A percentile compares a stretch with the other conserved stretches of the same genome.
phyloP scores from a whole-genome alignment of 768 basidiomycete genomes.

The Auricularia cornea region DNA sequence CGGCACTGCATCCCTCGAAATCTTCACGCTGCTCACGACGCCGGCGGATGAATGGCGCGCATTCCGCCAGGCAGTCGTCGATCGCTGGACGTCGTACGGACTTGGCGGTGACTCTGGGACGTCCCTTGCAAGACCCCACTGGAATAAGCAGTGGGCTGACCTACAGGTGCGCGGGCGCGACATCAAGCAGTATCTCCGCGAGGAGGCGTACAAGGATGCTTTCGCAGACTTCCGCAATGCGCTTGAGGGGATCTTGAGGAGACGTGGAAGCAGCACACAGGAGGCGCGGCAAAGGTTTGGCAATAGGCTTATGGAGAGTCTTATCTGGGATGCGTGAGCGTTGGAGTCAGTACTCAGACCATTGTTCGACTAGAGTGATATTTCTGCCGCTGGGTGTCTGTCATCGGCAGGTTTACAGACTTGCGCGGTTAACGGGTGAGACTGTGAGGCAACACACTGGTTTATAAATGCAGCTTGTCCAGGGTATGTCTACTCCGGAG shows the following conservation, averaged over 20 bases:
- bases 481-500: too few relatives aligned
- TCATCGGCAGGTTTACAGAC: too few relatives aligned
- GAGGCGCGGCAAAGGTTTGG: constrained; percentile 16
- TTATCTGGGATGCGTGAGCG: constrained; percentile 9
- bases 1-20: constrained; percentile 4
- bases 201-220: constrained; percentile 18
- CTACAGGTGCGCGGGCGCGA: constrained; percentile 5
- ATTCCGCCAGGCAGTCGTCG: constrained; percentile 4
- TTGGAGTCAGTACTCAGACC: too few relatives aligned
- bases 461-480: too few relatives aligned
- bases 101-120: neutral
- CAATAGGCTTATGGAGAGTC: constrained; percentile 15
- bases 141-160: constrained; percentile 9
- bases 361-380: too few relatives aligned
- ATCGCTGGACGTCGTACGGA: constrained; percentile 6
- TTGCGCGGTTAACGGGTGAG: too few relatives aligned
- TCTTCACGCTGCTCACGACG: constrained; percentile 6
- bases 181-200: constrained; percentile 12
- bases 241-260: constrained; percentile 12
- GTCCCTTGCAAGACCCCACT: constrained; percentile 6
- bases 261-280: constrained; percentile 9
- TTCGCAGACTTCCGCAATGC: constrained; percentile 16
- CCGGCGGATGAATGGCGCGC: constrained; percentile 5
- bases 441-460: too few relatives aligned
- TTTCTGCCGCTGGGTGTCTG: too few relatives aligned